A percentile compares a stretch with the other conserved stretches of the same genome.
Evolutionary conservation across 768 basidiomycete genomes (phyloP).

Genomic region (Daedalea quercina): DNA sequence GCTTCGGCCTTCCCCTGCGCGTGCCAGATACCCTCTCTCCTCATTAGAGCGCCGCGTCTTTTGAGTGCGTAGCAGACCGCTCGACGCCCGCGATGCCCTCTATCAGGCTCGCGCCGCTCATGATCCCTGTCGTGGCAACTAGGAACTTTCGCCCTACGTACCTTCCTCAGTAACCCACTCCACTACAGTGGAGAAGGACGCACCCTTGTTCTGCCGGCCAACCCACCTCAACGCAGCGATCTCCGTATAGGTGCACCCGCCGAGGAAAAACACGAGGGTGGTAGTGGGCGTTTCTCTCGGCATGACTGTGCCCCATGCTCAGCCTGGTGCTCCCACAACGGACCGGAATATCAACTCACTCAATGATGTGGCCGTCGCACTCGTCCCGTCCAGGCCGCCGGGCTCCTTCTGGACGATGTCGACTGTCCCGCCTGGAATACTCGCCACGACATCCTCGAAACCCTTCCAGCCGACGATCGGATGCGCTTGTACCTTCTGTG

Average conservation of each 20-base stretch:
- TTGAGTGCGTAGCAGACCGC: constrained; percentile 25
- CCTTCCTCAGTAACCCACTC: not conserved
- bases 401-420: constrained; percentile 57
- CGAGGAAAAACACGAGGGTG: constrained; percentile 93
- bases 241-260: constrained; percentile 96
- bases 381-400: constrained; percentile 20
- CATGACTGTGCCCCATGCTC: constrained; percentile 29
- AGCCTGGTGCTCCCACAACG: not conserved
- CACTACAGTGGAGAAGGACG: constrained; percentile 8
- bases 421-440: constrained; percentile 80
- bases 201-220: constrained; percentile 76
- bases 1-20: not conserved
- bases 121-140: constrained; percentile 87
- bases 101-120: constrained; percentile 70
- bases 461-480: constrained; percentile 96
- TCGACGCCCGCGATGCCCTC: constrained; percentile 55
- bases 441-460: constrained; percentile 82
- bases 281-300: constrained; percentile 61
- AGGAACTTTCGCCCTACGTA: constrained; percentile 74
- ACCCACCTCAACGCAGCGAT: constrained; percentile 95
- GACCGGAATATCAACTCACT: constrained; percentile 19
- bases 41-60: constrained; percentile 33
- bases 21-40: not conserved
- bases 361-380: constrained; percentile 25
- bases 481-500: constrained; percentile 71